Conservation (phyloP, 495 filamentous ascomycete species). For the Entonaema liquescens region DNA sequence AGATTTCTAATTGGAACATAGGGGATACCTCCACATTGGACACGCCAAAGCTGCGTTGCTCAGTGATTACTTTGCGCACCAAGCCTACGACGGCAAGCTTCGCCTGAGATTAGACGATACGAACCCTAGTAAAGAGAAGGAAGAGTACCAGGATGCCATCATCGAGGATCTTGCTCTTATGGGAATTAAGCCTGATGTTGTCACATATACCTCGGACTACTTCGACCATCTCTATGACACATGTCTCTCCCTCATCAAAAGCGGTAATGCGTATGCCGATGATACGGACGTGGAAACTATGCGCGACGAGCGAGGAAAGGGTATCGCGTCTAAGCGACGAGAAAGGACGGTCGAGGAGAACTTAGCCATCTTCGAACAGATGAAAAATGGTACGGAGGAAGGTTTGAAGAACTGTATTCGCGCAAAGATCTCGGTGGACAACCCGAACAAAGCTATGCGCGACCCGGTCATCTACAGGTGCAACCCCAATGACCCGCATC, state of each 20-base stretch:
- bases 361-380: conserved; percentile 81
- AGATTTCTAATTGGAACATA: conserved; percentile 31
- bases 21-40: conserved; percentile 90
- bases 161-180: conserved; percentile 84
- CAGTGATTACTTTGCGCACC: conserved; percentile 93
- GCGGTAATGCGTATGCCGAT: conserved; percentile 87
- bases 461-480: conserved; percentile 97
- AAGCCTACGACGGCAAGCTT: conserved; percentile 84
- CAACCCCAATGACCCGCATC: conserved; percentile 76
- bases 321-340: conserved; percentile 77
- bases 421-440: conserved; percentile 84
- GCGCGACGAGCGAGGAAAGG: conserved; percentile 78
- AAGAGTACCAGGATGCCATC: conserved; percentile 90
- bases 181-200: conserved; percentile 82
- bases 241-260: conserved; percentile 79
- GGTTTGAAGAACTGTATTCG: conserved; percentile 85
- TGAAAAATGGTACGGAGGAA: conserved; percentile 81
- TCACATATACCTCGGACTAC: conserved; percentile 87
- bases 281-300: conserved; percentile 90
- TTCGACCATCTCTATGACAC: conserved; percentile 87
- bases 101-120: conserved; percentile 91
- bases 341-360: conserved; percentile 83
- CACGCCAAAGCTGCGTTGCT: conserved; percentile 93
- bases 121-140: conserved; percentile 91
- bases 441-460: conserved; percentile 85